Conservation (phyloP, 2,329 filamentous ascomycete genomes). For the Hirsutella thompsonii region DNA sequence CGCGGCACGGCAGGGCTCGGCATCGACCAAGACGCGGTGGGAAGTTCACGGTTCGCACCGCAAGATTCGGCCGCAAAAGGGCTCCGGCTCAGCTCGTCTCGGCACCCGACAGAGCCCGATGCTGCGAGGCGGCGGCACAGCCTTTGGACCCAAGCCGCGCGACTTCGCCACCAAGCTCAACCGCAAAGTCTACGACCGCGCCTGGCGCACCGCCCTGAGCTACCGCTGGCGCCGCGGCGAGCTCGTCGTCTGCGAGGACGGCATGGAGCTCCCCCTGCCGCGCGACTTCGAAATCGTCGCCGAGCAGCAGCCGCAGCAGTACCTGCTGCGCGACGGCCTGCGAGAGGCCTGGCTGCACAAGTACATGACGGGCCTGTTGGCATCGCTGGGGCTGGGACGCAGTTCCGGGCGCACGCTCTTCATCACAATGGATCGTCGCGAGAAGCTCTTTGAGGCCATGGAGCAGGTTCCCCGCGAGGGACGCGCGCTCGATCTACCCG, state of each 20-base stretch:
- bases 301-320: conserved; percentile 26
- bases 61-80: conserved; percentile 83
- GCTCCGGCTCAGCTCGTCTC: conserved; percentile 64
- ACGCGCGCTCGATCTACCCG: conserved; percentile 53
- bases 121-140: conserved; percentile 72
- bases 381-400: conserved; percentile 56
- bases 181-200: conserved; percentile 86
- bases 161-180: conserved; percentile 80
- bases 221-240: conserved; percentile 84
- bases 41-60: conserved; percentile 74
- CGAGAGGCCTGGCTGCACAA: conserved; percentile 44
- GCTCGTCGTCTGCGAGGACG: conserved; percentile 71
- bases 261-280: conserved; percentile 52
- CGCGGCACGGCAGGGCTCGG: conserved; percentile 74
- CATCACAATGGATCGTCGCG: conserved; percentile 49
- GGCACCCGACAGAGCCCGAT: conserved; percentile 75
- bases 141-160: conserved; percentile 80
- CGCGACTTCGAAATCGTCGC: conserved; percentile 33
- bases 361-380: conserved; percentile 56
- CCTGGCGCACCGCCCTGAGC: conserved; percentile 86
- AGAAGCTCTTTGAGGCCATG: conserved; percentile 55
- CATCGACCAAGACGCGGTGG: conserved; percentile 64
- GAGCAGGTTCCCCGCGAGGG: conserved; percentile 52
- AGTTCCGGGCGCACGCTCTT: conserved; percentile 60
- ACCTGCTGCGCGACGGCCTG: no score